phyloP scores from a whole-genome alignment of 139 green algal species.

The Coccomyxa sp. region DNA sequence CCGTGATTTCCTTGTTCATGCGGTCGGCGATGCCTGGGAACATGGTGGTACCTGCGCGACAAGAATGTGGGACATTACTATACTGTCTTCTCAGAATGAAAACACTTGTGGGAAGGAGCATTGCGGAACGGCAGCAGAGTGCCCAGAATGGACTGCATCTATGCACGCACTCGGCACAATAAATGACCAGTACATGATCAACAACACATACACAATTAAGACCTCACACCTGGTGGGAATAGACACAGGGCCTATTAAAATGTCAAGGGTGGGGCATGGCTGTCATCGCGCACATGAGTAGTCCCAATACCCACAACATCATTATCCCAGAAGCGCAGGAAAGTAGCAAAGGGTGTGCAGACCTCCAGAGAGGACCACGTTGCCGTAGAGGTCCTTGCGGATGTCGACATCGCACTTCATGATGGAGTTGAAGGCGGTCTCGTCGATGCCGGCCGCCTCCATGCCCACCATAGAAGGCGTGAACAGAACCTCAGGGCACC shows the following conservation, averaged over 20 bases:
- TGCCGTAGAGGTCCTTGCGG: constrained; percentile 94
- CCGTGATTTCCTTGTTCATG: constrained; percentile 96
- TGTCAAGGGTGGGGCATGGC: too few species aligned
- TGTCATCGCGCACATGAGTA: too few species aligned
- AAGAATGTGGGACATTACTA: background rate
- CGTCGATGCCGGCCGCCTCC: constrained; percentile 89
- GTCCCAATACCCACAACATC: too few species aligned
- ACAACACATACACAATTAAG: too few species aligned
- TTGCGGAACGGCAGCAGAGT: too few species aligned
- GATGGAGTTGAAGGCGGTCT: constrained; percentile 97
- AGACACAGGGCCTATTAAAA: too few species aligned
- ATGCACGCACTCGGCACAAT: too few species aligned
- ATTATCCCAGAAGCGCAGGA: too few species aligned
- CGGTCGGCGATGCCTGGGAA: constrained; percentile 96
- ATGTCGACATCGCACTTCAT: constrained; percentile 99
- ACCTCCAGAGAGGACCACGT: constrained; percentile 84
- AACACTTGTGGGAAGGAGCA: too few species aligned
- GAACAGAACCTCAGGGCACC: constrained; percentile 97
- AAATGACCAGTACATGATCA: too few species aligned
- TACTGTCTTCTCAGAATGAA: background rate
- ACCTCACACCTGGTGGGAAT: too few species aligned
- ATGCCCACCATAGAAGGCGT: constrained; percentile 86
- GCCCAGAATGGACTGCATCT: too few species aligned
- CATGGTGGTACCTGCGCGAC: constrained; percentile 86
- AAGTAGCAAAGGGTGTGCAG: background rate